Conservation (phyloP, 2,329 filamentous ascomycete species). For the Colletotrichum liriopes region DNA sequence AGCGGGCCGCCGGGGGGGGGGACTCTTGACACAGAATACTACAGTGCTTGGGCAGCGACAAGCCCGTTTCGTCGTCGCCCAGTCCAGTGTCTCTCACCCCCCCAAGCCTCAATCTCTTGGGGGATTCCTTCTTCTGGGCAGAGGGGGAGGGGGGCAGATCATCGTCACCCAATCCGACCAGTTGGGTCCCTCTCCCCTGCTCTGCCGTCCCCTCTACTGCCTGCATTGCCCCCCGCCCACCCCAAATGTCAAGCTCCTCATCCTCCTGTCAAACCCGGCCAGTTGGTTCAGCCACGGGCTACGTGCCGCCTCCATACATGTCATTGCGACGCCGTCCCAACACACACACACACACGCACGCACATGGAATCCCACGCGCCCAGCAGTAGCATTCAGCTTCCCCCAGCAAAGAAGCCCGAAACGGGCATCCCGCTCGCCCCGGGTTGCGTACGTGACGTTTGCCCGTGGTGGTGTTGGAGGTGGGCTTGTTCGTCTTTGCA, state of each 20-base stretch:
- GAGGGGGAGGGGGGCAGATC: background rate
- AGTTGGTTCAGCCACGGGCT: background rate
- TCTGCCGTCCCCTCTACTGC: background rate
- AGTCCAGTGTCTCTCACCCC: background rate
- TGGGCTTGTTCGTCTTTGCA: background rate
- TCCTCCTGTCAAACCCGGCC: background rate
- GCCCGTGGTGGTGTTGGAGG: background rate
- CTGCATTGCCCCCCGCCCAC: background rate
- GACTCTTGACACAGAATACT: background rate
- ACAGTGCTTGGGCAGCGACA: background rate
- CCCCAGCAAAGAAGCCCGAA: constrained; percentile 9
- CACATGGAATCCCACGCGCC: constrained; percentile 1
- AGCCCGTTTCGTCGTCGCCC: background rate
- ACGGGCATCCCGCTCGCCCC: constrained; percentile 12
- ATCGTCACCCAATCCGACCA: constrained; percentile 10
- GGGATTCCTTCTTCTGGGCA: background rate
- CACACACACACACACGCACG: background rate
- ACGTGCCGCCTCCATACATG: background rate
- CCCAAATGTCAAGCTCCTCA: background rate
- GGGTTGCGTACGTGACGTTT: background rate
- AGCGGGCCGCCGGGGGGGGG: background rate
- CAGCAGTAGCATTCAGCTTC: background rate
- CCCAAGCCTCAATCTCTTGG: background rate
- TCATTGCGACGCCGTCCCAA: background rate
- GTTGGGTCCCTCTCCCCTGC: background rate